These are phyloP conservation scores for Diaporthe ampelina DNA, from an alignment of 2,329 filamentous ascomycete genomes.

Conservation along the genomic window DNA sequence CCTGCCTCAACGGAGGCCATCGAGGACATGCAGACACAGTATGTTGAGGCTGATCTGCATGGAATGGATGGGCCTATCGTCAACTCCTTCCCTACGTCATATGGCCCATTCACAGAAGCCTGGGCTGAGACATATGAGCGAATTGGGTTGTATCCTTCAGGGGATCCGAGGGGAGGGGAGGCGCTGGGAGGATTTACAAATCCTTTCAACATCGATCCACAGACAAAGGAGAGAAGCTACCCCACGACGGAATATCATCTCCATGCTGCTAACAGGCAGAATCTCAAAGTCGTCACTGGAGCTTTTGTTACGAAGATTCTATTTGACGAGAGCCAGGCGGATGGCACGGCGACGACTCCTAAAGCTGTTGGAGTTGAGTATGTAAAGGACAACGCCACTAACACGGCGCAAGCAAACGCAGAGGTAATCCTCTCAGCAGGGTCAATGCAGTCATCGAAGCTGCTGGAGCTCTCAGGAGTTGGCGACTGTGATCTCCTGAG, in stretches of 20 bases:
- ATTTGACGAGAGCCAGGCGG: background rate
- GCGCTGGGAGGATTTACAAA: constrained; percentile 12
- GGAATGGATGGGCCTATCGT: background rate
- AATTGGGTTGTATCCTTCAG: background rate
- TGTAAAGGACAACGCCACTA: background rate
- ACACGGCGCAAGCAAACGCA: constrained; percentile 26
- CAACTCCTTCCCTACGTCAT: constrained; percentile 12
- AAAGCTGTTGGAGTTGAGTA: background rate
- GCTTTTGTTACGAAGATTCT: background rate
- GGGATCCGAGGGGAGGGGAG: constrained; percentile 1
- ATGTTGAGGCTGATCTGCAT: background rate
- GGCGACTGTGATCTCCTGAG: constrained; percentile 58
- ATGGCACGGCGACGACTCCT: background rate
- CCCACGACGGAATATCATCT: background rate
- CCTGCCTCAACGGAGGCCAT: background rate
- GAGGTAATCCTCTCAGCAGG: constrained; percentile 62
- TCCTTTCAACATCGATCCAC: background rate
- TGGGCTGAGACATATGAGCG: background rate
- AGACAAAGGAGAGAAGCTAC: background rate
- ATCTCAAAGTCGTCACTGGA: constrained; percentile 3
- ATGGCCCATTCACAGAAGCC: background rate
- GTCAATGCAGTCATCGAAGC: constrained; percentile 54
- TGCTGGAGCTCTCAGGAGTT: constrained; percentile 54
- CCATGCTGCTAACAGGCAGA: background rate
- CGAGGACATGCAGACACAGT: constrained; percentile 19